Conservation (phyloP, 768 basidiomycete species). For the Lentinula guzmanii region DNA sequence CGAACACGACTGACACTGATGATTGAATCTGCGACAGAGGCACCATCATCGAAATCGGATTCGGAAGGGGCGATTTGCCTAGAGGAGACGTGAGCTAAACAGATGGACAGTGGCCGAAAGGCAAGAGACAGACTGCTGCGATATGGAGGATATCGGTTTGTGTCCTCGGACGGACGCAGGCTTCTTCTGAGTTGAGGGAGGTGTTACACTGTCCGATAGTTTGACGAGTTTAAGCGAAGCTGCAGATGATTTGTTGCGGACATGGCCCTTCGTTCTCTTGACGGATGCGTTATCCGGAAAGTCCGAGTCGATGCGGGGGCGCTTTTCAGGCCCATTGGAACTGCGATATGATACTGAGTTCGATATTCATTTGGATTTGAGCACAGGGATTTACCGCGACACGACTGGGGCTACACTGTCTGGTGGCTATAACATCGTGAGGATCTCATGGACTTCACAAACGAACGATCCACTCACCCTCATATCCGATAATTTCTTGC, state of each 20-base stretch:
- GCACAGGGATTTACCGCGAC: background rate
- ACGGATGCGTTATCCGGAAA: conserved; percentile 5
- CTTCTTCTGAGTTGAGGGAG: conserved; percentile 14
- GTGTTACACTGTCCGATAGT: conserved; percentile 10
- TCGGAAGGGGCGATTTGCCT: conserved; percentile 14
- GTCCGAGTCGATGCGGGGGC: conserved; percentile 13
- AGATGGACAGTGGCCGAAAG: background rate
- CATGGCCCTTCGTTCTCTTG: conserved; percentile 21
- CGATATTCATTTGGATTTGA: background rate
- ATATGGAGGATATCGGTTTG: conserved; percentile 10
- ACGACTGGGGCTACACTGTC: background rate
- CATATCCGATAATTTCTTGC: conserved; percentile 5
- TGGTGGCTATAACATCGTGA: background rate
- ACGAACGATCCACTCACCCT: background rate
- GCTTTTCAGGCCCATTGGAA: conserved; percentile 23
- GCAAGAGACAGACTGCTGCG: background rate
- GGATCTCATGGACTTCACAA: background rate
- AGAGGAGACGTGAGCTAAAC: background rate
- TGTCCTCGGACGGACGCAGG: conserved; percentile 10
- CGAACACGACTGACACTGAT: conserved; percentile 35
- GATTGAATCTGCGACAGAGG: conserved; percentile 50
- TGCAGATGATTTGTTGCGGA: conserved; percentile 20
- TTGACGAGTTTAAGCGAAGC: conserved; percentile 24
- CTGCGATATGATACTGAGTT: conserved; percentile 10
- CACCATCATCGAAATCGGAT: conserved; percentile 40